Evolutionary conservation across 192 early-diverging fungal genomes (phyloP), one percentile per base, ranked within the genome.

Genomic region (Chytriomyces confervae): DNA sequence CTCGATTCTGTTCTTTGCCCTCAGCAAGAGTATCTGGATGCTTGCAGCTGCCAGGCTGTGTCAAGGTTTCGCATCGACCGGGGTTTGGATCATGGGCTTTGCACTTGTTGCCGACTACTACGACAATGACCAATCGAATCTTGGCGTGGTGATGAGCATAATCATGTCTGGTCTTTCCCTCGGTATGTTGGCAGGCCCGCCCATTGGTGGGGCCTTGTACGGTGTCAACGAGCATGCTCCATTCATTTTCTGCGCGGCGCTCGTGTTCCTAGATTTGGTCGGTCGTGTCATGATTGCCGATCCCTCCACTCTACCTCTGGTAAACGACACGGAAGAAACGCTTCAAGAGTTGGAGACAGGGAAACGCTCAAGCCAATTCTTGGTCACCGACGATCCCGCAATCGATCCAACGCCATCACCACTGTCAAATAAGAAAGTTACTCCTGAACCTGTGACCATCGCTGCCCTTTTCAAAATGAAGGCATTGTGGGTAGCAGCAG

Each of bases 21-120:
- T 78, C 6, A 18, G 62, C 18, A 20, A 65, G 3, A 67, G 43
- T 16, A 67, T 73, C 69, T 75, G 69, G 80, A 24, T 53, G n/a
- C 60, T 83, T 5, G 45, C 72, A 6, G 8, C 82, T 1, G 78
- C 69, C 27, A 53, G 77, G 24, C 45, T 68, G 13, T 79, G 20
- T 8, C 73, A 67, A 74, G 82, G 79, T n/a, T 49, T 76, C 62
- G 60, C 81, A 6, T 69, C 72, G 23, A 72, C 53, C 49, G 72
- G 74, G 18, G 76, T 82, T 4, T 84, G 77, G 78, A 66, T 72
- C 5, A 49, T 84, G 5, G 84, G 84, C 49, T 36, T 84, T n/a
- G 68, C 81, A 43, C 24, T 82, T 45, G 48, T 84, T 57, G 80
- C 77, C 6, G 84, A 83, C 43, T 36, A 27, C 5, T 75, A 71